Percentiles rank a stretch among this genome's conserved stretches.
Conservation (phyloP, 176 grass and related monocot genomes). For the Bonia amplexicaulis region DNA sequence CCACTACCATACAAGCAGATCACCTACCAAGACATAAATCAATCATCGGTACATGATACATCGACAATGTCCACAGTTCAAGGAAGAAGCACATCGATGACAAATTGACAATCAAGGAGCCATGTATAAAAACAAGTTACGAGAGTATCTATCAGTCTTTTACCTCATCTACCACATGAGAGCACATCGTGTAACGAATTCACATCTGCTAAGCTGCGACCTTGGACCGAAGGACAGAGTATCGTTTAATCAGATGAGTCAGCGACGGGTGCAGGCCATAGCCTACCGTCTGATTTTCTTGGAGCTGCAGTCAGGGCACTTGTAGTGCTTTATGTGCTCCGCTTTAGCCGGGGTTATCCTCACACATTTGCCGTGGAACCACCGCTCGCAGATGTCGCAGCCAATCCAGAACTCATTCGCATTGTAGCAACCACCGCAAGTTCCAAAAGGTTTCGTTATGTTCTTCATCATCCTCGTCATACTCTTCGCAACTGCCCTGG, state of each 20-base stretch:
- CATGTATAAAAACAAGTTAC: background rate
- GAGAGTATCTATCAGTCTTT: constrained; percentile 9
- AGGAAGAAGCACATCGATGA: background rate
- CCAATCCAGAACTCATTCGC: constrained; percentile 67
- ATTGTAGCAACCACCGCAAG: constrained; percentile 47
- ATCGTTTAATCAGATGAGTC: constrained; percentile 38
- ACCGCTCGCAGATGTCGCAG: constrained; percentile 72
- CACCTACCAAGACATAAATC: background rate
- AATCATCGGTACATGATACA: background rate
- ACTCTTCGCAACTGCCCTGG: constrained; percentile 22
- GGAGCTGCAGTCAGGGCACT: constrained; percentile 72
- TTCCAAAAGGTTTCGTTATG: constrained; percentile 64
- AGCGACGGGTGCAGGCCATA: background rate
- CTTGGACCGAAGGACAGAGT: background rate
- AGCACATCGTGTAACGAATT: constrained; percentile 30
- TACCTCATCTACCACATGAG: constrained; percentile 27
- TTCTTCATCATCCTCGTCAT: constrained; percentile 42
- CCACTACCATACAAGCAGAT: background rate
- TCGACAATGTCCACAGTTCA: background rate
- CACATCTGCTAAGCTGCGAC: constrained; percentile 32
- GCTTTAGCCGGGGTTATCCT: constrained; percentile 65
- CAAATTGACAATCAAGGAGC: background rate
- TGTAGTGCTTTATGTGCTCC: constrained; percentile 76
- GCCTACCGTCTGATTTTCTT: constrained; percentile 55
- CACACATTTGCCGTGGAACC: constrained; percentile 81